Conservation (phyloP, 805 yeast genomes). For the Komagataella mondaviorum region DNA sequence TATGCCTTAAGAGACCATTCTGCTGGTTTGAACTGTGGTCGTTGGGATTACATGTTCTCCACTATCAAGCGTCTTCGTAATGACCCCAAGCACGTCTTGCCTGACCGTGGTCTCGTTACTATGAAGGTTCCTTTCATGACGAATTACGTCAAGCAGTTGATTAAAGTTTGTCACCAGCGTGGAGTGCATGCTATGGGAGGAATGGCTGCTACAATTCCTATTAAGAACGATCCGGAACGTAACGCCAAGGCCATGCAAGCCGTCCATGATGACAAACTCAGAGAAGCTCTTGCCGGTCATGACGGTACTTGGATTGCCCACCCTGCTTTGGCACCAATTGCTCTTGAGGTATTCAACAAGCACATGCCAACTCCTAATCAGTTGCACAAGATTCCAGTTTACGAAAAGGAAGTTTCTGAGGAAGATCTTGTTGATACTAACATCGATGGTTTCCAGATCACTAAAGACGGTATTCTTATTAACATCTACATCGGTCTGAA, state of each 20-base stretch:
- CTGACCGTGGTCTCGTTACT: constrained; percentile 70
- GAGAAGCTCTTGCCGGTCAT: constrained; percentile 70
- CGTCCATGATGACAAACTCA: constrained; percentile 60
- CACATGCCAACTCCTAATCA: constrained; percentile 80
- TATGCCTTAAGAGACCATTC: constrained; percentile 68
- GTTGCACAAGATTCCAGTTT: constrained; percentile 33
- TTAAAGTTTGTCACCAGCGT: constrained; percentile 62
- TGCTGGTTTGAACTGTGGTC: constrained; percentile 75
- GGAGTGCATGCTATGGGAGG: constrained; percentile 86
- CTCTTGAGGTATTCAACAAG: constrained; percentile 57
- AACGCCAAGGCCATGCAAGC: constrained; percentile 59
- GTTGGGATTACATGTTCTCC: constrained; percentile 83
- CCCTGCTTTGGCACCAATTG: constrained; percentile 68
- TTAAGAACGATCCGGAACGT: constrained; percentile 52
- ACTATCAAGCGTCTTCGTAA: constrained; percentile 67
- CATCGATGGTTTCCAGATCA: constrained; percentile 49
- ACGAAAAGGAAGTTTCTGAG: constrained; percentile 27
- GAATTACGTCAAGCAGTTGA: constrained; percentile 60
- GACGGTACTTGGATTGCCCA: constrained; percentile 90
- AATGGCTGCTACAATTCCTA: constrained; percentile 82
- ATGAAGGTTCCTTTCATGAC: constrained; percentile 78
- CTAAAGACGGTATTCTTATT: constrained; percentile 57
- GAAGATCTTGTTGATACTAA: constrained; percentile 49
- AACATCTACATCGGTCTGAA: constrained; percentile 66
- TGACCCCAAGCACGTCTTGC: constrained; percentile 51